These are phyloP conservation scores for Kazachstania sp. DNA, from an alignment of 1,139 yeast species.

Conservation along the genomic window DNA sequence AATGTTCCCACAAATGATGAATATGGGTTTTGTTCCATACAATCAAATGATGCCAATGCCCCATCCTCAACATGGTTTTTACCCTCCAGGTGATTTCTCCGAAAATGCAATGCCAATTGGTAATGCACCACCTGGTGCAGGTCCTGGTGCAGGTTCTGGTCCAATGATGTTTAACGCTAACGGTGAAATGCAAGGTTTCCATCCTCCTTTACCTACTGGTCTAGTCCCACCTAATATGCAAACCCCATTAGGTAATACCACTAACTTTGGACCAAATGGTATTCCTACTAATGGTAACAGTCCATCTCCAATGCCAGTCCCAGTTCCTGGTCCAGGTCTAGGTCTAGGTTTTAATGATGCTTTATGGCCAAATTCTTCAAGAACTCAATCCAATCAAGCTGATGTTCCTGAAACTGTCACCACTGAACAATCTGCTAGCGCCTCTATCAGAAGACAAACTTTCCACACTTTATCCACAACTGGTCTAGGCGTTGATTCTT, in stretches of 20 bases:
- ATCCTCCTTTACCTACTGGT: constrained; percentile 8
- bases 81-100: constrained; percentile 21
- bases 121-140: background rate
- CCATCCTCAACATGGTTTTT: constrained; percentile 22
- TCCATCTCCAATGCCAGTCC: constrained; percentile 2
- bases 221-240: constrained; percentile 5
- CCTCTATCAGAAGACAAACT: constrained; percentile 34
- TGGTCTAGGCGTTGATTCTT: constrained; percentile 4
- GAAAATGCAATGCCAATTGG: constrained; percentile 9
- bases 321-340: background rate
- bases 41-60: constrained; percentile 31
- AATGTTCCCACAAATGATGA: constrained; percentile 22
- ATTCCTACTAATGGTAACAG: background rate
- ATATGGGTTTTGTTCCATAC: constrained; percentile 27
- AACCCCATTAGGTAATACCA: background rate
- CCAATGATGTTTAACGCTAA: constrained; percentile 17
- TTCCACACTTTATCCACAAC: constrained; percentile 35
- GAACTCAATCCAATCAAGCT: constrained; percentile 7
- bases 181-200: constrained; percentile 14
- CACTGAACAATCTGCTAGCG: constrained; percentile 12
- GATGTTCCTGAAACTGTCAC: constrained; percentile 11
- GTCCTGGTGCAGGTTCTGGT: constrained; percentile 9
- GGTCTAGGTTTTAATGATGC: constrained; percentile 9
- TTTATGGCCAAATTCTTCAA: constrained; percentile 13
- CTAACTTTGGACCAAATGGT: background rate